Percentiles rank a stretch among this genome's conserved stretches.
Evolutionary conservation across 345 rosid genomes (phyloP).

Genomic region (Turritis glabra): DNA sequence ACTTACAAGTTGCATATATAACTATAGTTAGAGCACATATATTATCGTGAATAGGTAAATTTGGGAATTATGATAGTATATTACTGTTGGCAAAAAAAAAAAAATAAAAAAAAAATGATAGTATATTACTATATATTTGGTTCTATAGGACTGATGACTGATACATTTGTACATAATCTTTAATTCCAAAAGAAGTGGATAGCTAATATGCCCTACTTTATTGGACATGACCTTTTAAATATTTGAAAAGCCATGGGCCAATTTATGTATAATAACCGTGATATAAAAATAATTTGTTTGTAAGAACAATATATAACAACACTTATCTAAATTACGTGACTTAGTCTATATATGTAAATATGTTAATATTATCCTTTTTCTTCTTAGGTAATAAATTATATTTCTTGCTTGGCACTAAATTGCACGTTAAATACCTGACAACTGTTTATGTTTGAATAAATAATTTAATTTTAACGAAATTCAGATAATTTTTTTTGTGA

Average conservation of each 20-base stretch:
- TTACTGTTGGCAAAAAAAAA: too few relatives aligned
- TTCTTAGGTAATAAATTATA: not conserved
- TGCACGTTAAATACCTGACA: conserved; percentile 27
- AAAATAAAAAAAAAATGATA: too few relatives aligned
- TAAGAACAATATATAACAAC: not conserved
- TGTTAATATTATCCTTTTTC: conserved; percentile 18
- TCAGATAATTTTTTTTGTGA: not conserved
- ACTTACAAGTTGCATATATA: not conserved
- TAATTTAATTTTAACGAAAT: conserved; percentile 1
- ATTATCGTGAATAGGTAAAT: not conserved
- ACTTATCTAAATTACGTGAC: conserved; percentile 2
- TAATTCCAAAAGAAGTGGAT: conserved; percentile 11
- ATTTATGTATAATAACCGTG: not conserved
- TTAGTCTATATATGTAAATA: not conserved
- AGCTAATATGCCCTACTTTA: conserved; percentile 4
- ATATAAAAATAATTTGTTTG: conserved; percentile 15
- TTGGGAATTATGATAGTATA: not conserved
- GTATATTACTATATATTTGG: not conserved
- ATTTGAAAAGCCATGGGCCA: conserved; percentile 27
- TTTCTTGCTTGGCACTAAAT: conserved; percentile 15
- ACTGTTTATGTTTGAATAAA: not conserved
- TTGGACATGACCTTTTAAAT: conserved; percentile 16
- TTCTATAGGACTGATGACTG: not conserved
- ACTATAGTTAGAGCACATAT: not conserved
- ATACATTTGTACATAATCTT: conserved; percentile 2